Base-by-base conservation (phyloP, 805 yeast species). In the Kregervanrija fluxuum region DNA sequence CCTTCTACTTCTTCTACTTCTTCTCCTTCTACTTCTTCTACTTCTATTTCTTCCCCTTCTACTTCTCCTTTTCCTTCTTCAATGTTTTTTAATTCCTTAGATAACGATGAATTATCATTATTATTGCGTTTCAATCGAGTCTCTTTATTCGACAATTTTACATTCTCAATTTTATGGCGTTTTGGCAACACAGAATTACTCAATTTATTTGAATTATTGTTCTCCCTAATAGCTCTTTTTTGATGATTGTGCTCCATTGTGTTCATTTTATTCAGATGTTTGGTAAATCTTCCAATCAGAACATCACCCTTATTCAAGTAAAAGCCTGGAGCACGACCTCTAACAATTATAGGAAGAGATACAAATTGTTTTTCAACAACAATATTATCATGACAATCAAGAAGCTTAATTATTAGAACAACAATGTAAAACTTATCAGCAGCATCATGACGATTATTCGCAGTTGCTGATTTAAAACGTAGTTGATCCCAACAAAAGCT, bases 311-410 rank as follows among this genome's bases (percentile, higher is more conserved):
- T 60, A 46, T 71, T 70, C 35, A 69, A 63, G 52, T 75, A 75
- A 47, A 75, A 75, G 17, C 73, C 66, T 5, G 80, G 80, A 50
- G 74, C 74, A 42, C 80, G 57, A 5, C 80, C 80, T 48, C 80
- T 55, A 4, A 74, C 80, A 30, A 73, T 70, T 8, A 75, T 70
- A 2, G 76, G 77, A 31, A 69, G 44, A 0, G 64, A 60, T 15
- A 46, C 43, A 8, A 55, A 50, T 9, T 39, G 45, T 15, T 51
- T 49, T 5, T 49, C 15, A 30, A 47, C 40, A 8, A 50, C 49
- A 9, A 54, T 46, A 43, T 53, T 52, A 11, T 42, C 56, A 55
- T 8, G 57, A 56, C 33, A 46, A 53, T 34, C 55, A 38, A 31
- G 51, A 41, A 37, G 52, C 51, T 31, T 48, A 35, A 17, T 50